Evolutionary conservation across 139 green algal genomes (phyloP).

Genomic region (Ettlia oleoabundans): DNA sequence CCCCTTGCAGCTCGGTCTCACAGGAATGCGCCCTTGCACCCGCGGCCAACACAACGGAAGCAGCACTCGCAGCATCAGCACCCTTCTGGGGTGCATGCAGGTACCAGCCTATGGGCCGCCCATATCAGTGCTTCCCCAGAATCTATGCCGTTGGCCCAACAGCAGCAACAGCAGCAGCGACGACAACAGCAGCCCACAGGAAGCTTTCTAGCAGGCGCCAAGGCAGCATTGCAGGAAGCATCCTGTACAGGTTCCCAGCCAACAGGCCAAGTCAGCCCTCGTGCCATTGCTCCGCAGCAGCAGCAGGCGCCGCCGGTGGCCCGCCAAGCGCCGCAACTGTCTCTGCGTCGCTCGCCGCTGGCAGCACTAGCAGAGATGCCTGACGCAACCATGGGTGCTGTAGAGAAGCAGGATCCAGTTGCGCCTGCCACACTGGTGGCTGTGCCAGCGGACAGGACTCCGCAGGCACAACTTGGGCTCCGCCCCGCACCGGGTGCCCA

Average conservation of each 20-base stretch:
- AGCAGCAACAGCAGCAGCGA: conserved; percentile 20
- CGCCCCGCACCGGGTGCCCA: background rate
- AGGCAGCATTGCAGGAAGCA: conserved; percentile 16
- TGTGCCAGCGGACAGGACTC: background rate
- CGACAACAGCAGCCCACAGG: background rate
- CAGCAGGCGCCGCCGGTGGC: background rate
- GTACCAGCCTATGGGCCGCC: background rate
- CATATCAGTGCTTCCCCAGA: too few species aligned
- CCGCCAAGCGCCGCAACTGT: background rate
- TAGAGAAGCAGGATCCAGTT: background rate
- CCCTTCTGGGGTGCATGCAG: background rate
- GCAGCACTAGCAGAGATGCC: background rate
- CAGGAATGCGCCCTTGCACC: too few species aligned
- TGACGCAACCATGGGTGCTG: background rate
- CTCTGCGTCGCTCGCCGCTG: conserved; percentile 8
- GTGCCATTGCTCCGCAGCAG: background rate
- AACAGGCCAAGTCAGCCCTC: background rate
- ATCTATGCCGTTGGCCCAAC: too few species aligned
- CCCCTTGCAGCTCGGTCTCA: background rate
- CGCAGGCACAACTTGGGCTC: conserved; percentile 16
- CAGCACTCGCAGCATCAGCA: background rate
- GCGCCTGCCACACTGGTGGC: too few species aligned
- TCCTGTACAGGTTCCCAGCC: background rate
- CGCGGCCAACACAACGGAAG: too few species aligned
- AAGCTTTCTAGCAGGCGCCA: conserved; percentile 17